These are phyloP conservation scores for Mycena epipterygia DNA, from an alignment of 768 basidiomycete species.

Conservation along the genomic window DNA sequence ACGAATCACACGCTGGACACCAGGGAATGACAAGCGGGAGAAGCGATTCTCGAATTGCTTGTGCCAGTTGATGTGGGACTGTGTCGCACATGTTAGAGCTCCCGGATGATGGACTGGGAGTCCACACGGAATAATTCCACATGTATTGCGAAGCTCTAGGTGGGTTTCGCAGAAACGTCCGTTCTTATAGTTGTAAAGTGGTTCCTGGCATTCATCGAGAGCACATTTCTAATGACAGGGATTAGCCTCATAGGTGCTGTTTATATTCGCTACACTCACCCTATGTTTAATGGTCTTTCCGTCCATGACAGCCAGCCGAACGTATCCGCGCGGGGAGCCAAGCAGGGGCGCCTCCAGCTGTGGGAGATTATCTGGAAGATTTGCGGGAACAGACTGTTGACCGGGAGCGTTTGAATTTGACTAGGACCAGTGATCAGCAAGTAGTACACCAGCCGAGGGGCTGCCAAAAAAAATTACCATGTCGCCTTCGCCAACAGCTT, in stretches of 20 bases:
- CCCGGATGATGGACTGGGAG: neutral
- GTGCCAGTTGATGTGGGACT: conserved; percentile 5
- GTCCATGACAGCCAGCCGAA: conserved; percentile 48
- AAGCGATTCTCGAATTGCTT: neutral
- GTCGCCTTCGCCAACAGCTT: too few species aligned
- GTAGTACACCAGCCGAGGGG: too few species aligned
- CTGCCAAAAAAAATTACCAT: too few species aligned
- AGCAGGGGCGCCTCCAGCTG: neutral
- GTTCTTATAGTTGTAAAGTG: conserved; percentile 45
- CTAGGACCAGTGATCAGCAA: too few species aligned
- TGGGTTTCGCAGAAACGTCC: conserved; percentile 45
- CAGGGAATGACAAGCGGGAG: too few species aligned
- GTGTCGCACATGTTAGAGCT: too few species aligned
- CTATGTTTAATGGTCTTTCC: conserved; percentile 45
- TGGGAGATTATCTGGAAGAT: neutral
- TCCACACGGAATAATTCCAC: conserved; percentile 14
- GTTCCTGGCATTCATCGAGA: conserved; percentile 34
- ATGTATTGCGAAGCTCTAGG: conserved; percentile 10
- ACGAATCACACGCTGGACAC: too few species aligned
- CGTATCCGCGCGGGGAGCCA: conserved; percentile 32
- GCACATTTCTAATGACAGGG: conserved; percentile 40
- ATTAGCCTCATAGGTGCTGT: neutral
- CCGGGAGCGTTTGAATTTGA: too few species aligned
- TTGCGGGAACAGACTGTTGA: too few species aligned
- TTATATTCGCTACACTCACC: conserved; percentile 11